Evolutionary conservation across 1,139 yeast species (phyloP), one percentile per base, ranked within the genome.

Genomic region (Kazachstania sp.): DNA sequence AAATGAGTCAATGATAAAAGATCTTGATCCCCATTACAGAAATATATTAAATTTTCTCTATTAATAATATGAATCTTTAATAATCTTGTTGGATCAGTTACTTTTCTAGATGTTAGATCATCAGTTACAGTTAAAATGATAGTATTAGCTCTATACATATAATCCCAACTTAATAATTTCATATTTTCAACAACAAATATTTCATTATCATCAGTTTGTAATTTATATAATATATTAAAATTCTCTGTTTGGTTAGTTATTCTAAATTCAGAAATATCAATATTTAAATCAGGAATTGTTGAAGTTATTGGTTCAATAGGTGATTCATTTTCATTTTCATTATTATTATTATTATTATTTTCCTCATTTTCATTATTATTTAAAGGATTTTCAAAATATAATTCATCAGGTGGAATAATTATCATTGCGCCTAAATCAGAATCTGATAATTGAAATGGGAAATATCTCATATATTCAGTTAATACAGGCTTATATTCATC

Each of bases 81-180:
- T 19, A 53, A 43, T 20, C 54, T 46, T 18, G 49, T 43, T 30
- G 57, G 57, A 34, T 50, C 56, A 19, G 53, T 47, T 43, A 48
- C 40, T 36, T 51, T 49, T 8, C 45, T 40, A 6, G 54, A 28
- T 30, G 45, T 40, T 16, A 43, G 37, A 31, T 53, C 53, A 44
- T 54, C 48, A 37, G 49, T 34, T 26, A 43, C 41, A 11, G 37
- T 20, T 13, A 45, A 12, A 5, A 40, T 36, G 4, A 44, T 4
- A 1, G n/a, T 16, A 7, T 37, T 19, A 8, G 5, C n/a, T 7
- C 11, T 11, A 9, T 32, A 9, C 16, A 32, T 6, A 9, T 4
- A 6, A 6, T 38, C 13, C 19, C 11, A 44, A 6, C 28, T 19
- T 12, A 44, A 4, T 19, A 44, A 28, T 28, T 39, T 44, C 5